phyloP scores from a whole-genome alignment of 108 stramenopile species.

The Nitzschia palea region DNA sequence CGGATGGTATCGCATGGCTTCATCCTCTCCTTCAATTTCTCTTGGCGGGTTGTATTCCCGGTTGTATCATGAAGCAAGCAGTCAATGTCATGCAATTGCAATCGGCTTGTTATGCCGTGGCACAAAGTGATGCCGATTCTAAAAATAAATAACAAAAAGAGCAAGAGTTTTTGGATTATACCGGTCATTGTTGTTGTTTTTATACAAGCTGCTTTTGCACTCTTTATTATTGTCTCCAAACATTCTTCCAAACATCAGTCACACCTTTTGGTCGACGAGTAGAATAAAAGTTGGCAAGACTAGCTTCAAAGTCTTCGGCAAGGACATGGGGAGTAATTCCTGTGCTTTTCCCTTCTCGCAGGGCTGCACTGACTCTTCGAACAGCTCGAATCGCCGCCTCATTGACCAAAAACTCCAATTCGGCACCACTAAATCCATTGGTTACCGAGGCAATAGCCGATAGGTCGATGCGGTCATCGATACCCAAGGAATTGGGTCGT shows the following conservation, averaged over 20 bases:
- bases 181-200: neutral
- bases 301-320: constrained; percentile 76
- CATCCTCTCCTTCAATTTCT: constrained; percentile 30
- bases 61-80: constrained; percentile 79
- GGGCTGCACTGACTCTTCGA: constrained; percentile 66
- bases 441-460: constrained; percentile 75
- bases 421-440: constrained; percentile 88
- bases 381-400: constrained; percentile 95
- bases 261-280: constrained; percentile 45
- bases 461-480: constrained; percentile 59
- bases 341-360: constrained; percentile 39
- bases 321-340: constrained; percentile 57
- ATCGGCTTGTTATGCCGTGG: constrained; percentile 81
- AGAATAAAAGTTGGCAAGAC: constrained; percentile 62
- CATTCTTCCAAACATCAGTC: constrained; percentile 36
- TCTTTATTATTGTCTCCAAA: constrained; percentile 14
- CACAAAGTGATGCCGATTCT: constrained; percentile 61
- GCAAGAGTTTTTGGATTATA: neutral
- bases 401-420: constrained; percentile 93
- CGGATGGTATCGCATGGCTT: constrained; percentile 18
- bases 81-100: constrained; percentile 86
- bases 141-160: constrained; percentile 24
- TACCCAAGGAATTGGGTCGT: constrained; percentile 52
- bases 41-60: constrained; percentile 57
- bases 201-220: neutral